These are phyloP conservation scores for Tulasnella sp. DNA, from an alignment of 768 basidiomycete species.

Conservation along the genomic window DNA sequence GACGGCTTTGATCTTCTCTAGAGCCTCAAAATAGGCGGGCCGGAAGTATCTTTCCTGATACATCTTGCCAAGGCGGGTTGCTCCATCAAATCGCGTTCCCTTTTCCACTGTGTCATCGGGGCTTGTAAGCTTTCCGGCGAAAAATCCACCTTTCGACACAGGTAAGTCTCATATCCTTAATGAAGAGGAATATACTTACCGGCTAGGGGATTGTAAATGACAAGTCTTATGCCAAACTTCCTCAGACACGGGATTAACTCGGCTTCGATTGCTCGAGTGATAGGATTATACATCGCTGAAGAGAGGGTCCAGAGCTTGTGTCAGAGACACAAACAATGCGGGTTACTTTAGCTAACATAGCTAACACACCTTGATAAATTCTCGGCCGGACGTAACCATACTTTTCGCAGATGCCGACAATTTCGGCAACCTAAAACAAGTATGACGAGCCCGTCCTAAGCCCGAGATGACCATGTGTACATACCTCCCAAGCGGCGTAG, in stretches of 20 bases:
- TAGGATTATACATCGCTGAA: constrained; percentile 35
- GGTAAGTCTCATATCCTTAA: neutral
- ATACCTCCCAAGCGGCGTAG: constrained; percentile 47
- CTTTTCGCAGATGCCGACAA: constrained; percentile 48
- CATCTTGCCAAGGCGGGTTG: constrained; percentile 46
- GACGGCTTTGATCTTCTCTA: constrained; percentile 48
- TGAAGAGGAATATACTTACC: neutral
- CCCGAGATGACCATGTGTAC: constrained; percentile 53
- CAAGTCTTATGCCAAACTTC: constrained; percentile 36
- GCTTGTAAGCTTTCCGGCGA: constrained; percentile 57
- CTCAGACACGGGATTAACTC: constrained; percentile 37
- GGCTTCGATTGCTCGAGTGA: constrained; percentile 35
- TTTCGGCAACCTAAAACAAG: constrained; percentile 53
- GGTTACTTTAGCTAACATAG: neutral
- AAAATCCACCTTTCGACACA: constrained; percentile 53
- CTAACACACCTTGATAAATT: constrained; percentile 55
- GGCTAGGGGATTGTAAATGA: constrained; percentile 38
- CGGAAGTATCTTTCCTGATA: constrained; percentile 54
- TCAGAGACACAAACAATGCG: constrained; percentile 33
- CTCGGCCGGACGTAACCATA: constrained; percentile 56
- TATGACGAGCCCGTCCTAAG: constrained; percentile 61
- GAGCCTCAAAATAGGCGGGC: constrained; percentile 48
- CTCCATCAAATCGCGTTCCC: constrained; percentile 51
- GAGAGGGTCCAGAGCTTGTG: neutral
- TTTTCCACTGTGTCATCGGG: constrained; percentile 44